A percentile compares a stretch with the other conserved stretches of the same genome.
phyloP scores from a whole-genome alignment of 148 eudicot species.

The Persicaria maculosa region DNA sequence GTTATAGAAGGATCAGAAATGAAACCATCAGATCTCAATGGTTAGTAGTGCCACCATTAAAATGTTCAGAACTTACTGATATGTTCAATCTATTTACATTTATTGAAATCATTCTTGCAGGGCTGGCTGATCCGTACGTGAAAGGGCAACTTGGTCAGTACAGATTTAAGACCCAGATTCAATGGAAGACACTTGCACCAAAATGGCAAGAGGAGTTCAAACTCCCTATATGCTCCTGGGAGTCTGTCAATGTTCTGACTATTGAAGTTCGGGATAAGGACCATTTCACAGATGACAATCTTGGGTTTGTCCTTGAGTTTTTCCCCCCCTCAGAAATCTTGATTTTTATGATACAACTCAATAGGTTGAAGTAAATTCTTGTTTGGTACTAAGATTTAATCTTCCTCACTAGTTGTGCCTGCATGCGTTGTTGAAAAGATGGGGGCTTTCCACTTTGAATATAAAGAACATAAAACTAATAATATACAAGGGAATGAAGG shows the following conservation, averaged over 20 bases:
- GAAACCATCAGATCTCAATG: conserved; percentile 80
- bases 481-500: no score
- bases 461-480: no score
- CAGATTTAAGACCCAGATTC: conserved; percentile 67
- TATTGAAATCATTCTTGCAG: background rate
- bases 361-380: background rate
- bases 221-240: conserved; percentile 78
- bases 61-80: background rate
- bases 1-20: conserved; percentile 75
- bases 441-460: no score
- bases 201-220: conserved; percentile 92
- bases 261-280: conserved; percentile 89
- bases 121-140: conserved; percentile 82
- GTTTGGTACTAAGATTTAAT: background rate
- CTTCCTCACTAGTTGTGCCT: no score
- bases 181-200: conserved; percentile 74
- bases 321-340: no score
- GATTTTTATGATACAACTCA: background rate
- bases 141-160: conserved; percentile 73
- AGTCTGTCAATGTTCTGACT: conserved; percentile 42
- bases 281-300: conserved; percentile 58
- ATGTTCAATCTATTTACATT: background rate
- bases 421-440: no score
- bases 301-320: conserved; percentile 21
- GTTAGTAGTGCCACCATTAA: conserved; percentile 18